These are phyloP conservation scores for Capronia americana DNA, from an alignment of 2,329 filamentous ascomycete genomes.

Conservation along the genomic window DNA sequence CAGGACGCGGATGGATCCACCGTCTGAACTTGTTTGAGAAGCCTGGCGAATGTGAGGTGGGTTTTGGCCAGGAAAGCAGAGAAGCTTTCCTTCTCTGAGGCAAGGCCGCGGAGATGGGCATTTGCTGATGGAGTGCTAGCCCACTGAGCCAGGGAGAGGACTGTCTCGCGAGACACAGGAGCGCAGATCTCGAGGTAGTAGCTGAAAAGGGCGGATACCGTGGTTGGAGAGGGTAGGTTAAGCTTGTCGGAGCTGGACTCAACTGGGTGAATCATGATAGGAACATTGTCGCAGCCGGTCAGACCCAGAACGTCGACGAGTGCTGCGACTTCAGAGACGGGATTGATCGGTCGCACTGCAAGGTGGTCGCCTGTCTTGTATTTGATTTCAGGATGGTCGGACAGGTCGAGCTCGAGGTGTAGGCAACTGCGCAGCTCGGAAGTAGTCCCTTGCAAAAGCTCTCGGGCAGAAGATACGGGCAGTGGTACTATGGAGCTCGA, in stretches of 20 bases:
- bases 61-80: conserved; percentile 67
- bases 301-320: conserved; percentile 45
- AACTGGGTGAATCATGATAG: conserved; percentile 35
- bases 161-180: conserved; percentile 88
- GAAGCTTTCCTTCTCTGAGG: conserved; percentile 86
- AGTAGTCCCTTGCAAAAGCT: conserved; percentile 11
- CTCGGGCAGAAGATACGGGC: conserved; percentile 6
- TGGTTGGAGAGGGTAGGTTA: conserved; percentile 88
- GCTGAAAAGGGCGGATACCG: conserved; percentile 80
- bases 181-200: conserved; percentile 94
- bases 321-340: conserved; percentile 45
- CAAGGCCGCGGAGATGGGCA: conserved; percentile 79
- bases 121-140: conserved; percentile 79
- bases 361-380: conserved; percentile 56
- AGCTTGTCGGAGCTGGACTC: conserved; percentile 48
- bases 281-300: conserved; percentile 36
- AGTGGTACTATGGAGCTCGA: background rate
- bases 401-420: conserved; percentile 48
- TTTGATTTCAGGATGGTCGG: conserved; percentile 44
- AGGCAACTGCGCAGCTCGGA: conserved; percentile 44
- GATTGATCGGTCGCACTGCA: conserved; percentile 51
- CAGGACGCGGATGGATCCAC: conserved; percentile 31
- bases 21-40: conserved; percentile 42
- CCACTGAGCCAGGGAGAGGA: conserved; percentile 81
- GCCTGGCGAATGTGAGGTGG: conserved; percentile 42